A percentile compares a stretch with the other conserved stretches of the same genome.
Evolutionary conservation across 2,329 filamentous ascomycete species (phyloP).

Genomic region (Trichoderma aggressivum): DNA sequence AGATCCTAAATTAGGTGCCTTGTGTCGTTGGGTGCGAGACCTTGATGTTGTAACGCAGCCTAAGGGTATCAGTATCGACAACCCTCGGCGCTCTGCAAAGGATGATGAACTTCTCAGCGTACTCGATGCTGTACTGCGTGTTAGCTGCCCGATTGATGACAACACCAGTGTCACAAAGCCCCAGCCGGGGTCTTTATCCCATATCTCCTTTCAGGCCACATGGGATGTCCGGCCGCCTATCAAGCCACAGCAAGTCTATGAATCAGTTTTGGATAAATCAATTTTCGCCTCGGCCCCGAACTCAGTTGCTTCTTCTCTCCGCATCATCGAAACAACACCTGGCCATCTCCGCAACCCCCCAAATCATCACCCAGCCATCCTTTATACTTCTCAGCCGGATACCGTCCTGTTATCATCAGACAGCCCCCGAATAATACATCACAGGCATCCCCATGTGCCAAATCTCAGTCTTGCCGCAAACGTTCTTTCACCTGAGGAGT

Average conservation of each 20-base stretch:
- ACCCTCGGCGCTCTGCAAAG: slow-evolving; percentile 38
- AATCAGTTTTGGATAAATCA: slow-evolving; percentile 56
- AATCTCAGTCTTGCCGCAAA: slow-evolving; percentile 58
- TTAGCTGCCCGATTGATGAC: slow-evolving; percentile 59
- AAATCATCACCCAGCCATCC: slow-evolving; percentile 63
- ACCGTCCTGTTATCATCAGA: slow-evolving; percentile 50
- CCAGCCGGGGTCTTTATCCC: slow-evolving; percentile 34
- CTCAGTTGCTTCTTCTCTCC: slow-evolving; percentile 43
- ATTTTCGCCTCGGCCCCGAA: slow-evolving; percentile 44
- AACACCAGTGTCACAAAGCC: slow-evolving; percentile 32
- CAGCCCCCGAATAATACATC: slow-evolving; percentile 47
- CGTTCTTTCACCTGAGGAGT: slow-evolving; percentile 60
- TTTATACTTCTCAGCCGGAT: slow-evolving; percentile 59
- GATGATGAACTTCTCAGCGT: slow-evolving; percentile 58
- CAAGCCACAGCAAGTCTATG: slow-evolving; percentile 46
- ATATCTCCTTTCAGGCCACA: slow-evolving; percentile 56
- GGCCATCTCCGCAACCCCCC: slow-evolving; percentile 62
- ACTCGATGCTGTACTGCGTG: slow-evolving; percentile 61
- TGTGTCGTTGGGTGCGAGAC: slow-evolving; percentile 71
- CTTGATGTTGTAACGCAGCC: slow-evolving; percentile 63
- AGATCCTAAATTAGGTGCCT: slow-evolving; percentile 62
- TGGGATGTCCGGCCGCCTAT: slow-evolving; percentile 56
- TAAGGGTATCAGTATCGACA: slow-evolving; percentile 35
- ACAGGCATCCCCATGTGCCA: slow-evolving; percentile 61
- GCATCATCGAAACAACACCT: slow-evolving; percentile 59